Evolutionary conservation across 306 rosid genomes (phyloP).

Genomic region (Pterocarpus santalinus): DNA sequence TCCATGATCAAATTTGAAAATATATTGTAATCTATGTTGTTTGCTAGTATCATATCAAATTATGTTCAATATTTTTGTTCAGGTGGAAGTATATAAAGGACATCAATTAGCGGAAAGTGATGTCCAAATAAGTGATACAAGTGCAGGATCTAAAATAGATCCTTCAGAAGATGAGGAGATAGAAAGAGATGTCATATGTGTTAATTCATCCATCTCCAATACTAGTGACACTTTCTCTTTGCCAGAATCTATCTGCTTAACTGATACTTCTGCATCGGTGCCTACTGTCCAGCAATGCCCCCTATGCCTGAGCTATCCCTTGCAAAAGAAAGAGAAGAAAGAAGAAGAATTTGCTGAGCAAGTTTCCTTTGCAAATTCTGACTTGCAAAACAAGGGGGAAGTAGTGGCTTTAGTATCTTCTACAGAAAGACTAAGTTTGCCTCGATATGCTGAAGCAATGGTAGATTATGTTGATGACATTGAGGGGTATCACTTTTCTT

Average conservation of each 20-base stretch:
- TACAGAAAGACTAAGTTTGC: background rate
- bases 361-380: background rate
- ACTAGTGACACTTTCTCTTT: constrained; percentile 30
- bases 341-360: constrained; percentile 12
- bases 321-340: constrained; percentile 35
- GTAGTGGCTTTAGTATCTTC: constrained; percentile 2
- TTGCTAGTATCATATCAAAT: background rate
- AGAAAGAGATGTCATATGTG: constrained; percentile 32
- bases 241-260: constrained; percentile 18
- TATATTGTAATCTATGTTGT: background rate
- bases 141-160: constrained; percentile 47
- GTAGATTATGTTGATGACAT: background rate
- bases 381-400: constrained; percentile 36
- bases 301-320: constrained; percentile 44
- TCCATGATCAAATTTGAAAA: background rate
- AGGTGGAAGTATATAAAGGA: constrained; percentile 56
- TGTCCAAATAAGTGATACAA: constrained; percentile 38
- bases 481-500: too few relatives aligned
- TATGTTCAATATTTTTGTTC: constrained; percentile 15
- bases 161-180: constrained; percentile 48
- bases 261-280: constrained; percentile 38
- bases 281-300: constrained; percentile 47
- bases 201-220: constrained; percentile 39
- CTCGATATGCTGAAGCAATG: constrained; percentile 44
- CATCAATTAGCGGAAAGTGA: constrained; percentile 41